Evolutionary conservation across 129 eudicot species (phyloP), one percentile per base, ranked within the genome.

Genomic region (Tagetes patula): DNA sequence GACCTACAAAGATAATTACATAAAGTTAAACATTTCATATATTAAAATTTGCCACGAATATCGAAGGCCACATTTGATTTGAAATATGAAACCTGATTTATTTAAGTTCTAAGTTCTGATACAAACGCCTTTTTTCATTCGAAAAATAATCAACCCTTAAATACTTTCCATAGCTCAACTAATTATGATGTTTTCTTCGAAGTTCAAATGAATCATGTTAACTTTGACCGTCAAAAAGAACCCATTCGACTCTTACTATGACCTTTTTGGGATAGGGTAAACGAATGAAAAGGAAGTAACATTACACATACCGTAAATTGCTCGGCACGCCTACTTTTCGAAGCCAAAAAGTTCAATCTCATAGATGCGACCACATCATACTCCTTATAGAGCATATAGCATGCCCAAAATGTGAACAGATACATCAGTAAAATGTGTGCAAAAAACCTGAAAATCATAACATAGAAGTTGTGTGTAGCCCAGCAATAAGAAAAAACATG

Each of bases 271-370:
- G 49, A 49, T 32, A 34, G 3, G 52, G 31, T 1, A 59, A 34
- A 72, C 3, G 20, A 59, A 72, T 13, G 10, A 60, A 73, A 58
- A 13, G 27, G 46, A 56, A 58, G 20, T 32, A 72, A 46, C 10
- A 50, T 42, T 42, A 47, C 13, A 48, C 80, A 79, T 77, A 86
- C 90, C 40, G 90, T 86, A 47, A 86, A 86, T 74, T 86, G 90
- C 71, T 86, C 90, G 14, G 85, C 81, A 32, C 85, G 81, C 65
- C 90, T 85, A 56, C 76, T 79, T 75, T 80, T 85, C 48, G 87
- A 80, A 67, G 90, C 89, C 79, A 85, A 65, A 73, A 85, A 85
- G 64, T 69, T 82, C 71, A 85, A 82, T 62, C 89, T 84, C 89
- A 86, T 79, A 49, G 73, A 56, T 53, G 87, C 80, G 27, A 86